phyloP scores from a whole-genome alignment of 164 flowering plant genomes.

The Berberis vulgaris region DNA sequence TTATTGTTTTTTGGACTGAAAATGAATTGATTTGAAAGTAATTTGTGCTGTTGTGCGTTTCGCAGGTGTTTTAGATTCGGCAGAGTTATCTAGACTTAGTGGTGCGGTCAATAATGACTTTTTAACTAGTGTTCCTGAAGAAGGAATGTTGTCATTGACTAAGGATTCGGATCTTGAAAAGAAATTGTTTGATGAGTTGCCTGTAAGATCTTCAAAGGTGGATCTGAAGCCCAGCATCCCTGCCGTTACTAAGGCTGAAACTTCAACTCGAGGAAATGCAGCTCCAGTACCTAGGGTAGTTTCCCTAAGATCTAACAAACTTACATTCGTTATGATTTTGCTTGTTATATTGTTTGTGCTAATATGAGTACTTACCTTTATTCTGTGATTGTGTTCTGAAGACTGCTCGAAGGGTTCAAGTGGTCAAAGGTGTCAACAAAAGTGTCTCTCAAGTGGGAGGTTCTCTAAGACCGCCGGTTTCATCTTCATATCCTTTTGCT shows the following conservation, averaged over 20 bases:
- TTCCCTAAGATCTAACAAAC: not conserved
- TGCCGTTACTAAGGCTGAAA: slow-evolving; percentile 9
- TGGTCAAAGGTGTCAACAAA: slow-evolving; percentile 24
- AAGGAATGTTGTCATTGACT: slow-evolving; percentile 7
- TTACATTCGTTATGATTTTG: not conserved
- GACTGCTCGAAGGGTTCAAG: slow-evolving; percentile 32
- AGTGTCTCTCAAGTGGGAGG: slow-evolving; percentile 35
- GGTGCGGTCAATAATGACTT: slow-evolving; percentile 27
- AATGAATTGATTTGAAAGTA: not conserved
- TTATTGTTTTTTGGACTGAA: not conserved
- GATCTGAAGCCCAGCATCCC: slow-evolving; percentile 8
- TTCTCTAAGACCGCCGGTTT: slow-evolving; percentile 33
- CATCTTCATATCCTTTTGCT: slow-evolving; percentile 71
- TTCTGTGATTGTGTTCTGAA: slow-evolving; percentile 14
- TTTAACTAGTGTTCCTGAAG: slow-evolving; percentile 37
- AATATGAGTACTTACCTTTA: not conserved
- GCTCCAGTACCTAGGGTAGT: slow-evolving; percentile 29
- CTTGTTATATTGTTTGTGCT: not conserved
- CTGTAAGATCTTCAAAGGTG: slow-evolving; percentile 12
- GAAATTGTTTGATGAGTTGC: slow-evolving; percentile 21
- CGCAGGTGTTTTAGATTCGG: slow-evolving; percentile 73
- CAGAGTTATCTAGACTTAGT: slow-evolving; percentile 59
- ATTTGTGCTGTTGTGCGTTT: not conserved
- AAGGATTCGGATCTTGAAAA: slow-evolving; percentile 21
- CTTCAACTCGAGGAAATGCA: slow-evolving; percentile 16